phyloP scores from a whole-genome alignment of 2,329 filamentous ascomycete genomes.

The Didymella keratinophila region DNA sequence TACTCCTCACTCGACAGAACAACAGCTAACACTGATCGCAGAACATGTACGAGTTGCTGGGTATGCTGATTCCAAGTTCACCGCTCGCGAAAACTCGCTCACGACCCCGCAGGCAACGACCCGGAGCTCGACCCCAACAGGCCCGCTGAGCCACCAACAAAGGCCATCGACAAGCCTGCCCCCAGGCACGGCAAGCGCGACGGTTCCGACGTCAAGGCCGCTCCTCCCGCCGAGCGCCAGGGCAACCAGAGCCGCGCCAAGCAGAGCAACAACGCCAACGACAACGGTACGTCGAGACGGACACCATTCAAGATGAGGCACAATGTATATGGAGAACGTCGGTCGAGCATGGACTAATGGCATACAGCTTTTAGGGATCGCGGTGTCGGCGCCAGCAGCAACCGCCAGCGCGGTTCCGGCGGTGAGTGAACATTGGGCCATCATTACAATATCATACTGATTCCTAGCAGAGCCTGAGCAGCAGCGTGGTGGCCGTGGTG shows the following conservation, averaged over 20 bases:
- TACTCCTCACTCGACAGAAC: background rate
- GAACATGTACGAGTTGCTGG: slow-evolving; percentile 99
- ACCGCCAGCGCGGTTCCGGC: slow-evolving; percentile 71
- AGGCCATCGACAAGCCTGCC: slow-evolving; percentile 85
- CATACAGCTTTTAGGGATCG: slow-evolving; percentile 85
- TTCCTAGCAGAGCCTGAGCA: slow-evolving; percentile 29
- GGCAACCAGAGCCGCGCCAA: slow-evolving; percentile 40
- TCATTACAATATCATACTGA: slow-evolving; percentile 19
- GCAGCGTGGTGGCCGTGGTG: slow-evolving; percentile 49
- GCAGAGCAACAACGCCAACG: slow-evolving; percentile 73
- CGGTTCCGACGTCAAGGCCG: slow-evolving; percentile 72
- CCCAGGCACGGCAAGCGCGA: slow-evolving; percentile 86
- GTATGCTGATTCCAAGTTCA: slow-evolving; percentile 63
- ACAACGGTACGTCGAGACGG: slow-evolving; percentile 79
- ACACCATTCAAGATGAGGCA: background rate
- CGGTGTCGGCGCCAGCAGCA: slow-evolving; percentile 79
- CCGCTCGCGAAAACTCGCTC: slow-evolving; percentile 28
- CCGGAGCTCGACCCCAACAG: slow-evolving; percentile 76
- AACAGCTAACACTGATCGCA: slow-evolving; percentile 57
- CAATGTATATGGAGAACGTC: slow-evolving; percentile 3
- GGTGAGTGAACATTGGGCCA: slow-evolving; percentile 32
- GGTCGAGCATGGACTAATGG: slow-evolving; percentile 28
- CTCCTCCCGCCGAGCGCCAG: slow-evolving; percentile 47
- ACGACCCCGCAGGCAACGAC: slow-evolving; percentile 67
- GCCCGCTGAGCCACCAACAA: slow-evolving; percentile 78